Evolutionary conservation across 208 protist genomes (phyloP), one percentile per base, ranked within the genome.

Genomic region (Plasmodiophora brassicae): DNA sequence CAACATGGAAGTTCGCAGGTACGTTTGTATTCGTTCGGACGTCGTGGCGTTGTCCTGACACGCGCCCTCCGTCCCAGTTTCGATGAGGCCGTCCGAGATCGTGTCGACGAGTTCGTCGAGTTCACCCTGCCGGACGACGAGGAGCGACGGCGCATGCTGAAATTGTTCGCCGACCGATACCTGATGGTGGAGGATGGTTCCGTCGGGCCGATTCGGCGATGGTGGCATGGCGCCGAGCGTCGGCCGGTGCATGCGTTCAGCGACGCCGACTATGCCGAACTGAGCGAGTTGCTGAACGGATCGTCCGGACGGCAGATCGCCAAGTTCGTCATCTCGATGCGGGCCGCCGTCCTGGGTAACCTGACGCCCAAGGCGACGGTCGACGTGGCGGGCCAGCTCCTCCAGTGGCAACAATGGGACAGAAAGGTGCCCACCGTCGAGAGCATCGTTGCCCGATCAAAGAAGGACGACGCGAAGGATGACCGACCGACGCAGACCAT

Each of bases 81-180:
- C 38, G 71, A 84, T 22, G 45, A 72, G 8, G 84, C 84, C 14
- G 84, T 87, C 22, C n/a, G 14, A 35, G 84, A 87, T n/a, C 84
- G 84, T 38, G 36, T 87, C 53, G 84, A 87, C 53, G 84, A 87
- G 28, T 43, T 72, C 28, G 22, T 87, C 25, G 84, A 87, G 84
- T 43, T 87, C 84, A 14, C n/a, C 20, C 14, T 87, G 22, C 84
- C 84, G 10, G 53, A 41, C 28, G 84, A 84, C 35, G 84, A 87
- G 43, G 45, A 83, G 36, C 22, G 35, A 8, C 14, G 32, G 71
- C 14, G 25, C 20, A 84, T 84, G 71, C 14, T 84, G 14, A 20
- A 41, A 14, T 22, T 71, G 38, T 84, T 71, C n/a, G 14, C 25
- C 14, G 45, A 84, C 20, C 71, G 25, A 84, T 84, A 71, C 71